Base-by-base conservation (phyloP, 345 rosid genomes). In the Erodium maritimum region DNA sequence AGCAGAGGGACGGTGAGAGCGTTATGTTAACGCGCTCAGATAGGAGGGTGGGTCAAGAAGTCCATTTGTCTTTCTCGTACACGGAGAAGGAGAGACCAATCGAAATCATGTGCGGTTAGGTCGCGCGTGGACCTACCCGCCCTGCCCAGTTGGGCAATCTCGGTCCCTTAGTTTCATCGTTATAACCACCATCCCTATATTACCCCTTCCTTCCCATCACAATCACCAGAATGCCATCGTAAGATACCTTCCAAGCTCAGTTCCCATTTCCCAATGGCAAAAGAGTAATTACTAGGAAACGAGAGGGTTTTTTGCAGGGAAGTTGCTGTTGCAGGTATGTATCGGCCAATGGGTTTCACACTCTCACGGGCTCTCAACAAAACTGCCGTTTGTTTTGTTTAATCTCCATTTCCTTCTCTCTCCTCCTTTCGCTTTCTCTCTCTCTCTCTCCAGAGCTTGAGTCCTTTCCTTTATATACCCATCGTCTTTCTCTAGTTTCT, bases 331-430 rank as follows among this genome's bases (percentile, higher is more conserved):
- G 46, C 46, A 37, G 46, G 46, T 37, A 37, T 12, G 6, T 6
- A 3, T 20, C 9, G 12, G 58, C 58, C 58, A 55, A 55, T 55
- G 52, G 68, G 69, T 79, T 80, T n/a, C n/a, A n/a, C 73, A 42
- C 69, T 51, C 21, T 33, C 75, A 67, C 77, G 69, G 73, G 67
- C 63, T 69, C 59, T 69, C 59, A 56, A 61, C 63, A 52, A 60
- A 65, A 73, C 66, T 57, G 73, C 74, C 68, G 63, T 61, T 60
- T 74, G 63, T 74, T 74, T 17, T 5, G 1, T 1, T 23, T 54
- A 3, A 3, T 5, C 21, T n/a, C 19, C 19, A 11, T 17, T 5
- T 8, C 18, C n/a, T 51, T 20, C 54, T 51, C 54, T 20, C n/a
- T 20, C 54, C 5, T 51, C 20, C 0, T 54, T 12, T 54, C 14